Evolutionary conservation across 495 filamentous ascomycete genomes (phyloP).

Genomic region (Viridothelium virens): DNA sequence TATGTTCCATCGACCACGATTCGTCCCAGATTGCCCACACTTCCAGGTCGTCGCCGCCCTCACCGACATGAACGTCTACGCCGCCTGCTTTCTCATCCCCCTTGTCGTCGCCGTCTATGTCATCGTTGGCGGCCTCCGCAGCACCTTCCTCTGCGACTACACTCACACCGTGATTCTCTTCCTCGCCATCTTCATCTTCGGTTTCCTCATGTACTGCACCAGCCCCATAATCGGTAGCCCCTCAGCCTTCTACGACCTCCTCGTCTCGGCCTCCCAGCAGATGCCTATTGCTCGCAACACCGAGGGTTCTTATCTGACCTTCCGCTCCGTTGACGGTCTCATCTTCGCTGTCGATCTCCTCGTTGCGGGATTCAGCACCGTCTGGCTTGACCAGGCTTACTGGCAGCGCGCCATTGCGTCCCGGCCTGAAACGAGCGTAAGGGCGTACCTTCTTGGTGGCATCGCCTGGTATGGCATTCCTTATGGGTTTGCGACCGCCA

Average conservation of each 20-base stretch:
- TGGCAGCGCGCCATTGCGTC: constrained; percentile 47
- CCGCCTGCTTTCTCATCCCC: constrained; percentile 40
- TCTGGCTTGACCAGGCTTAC: constrained; percentile 44
- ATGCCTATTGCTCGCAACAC: constrained; percentile 45
- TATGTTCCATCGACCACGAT: not conserved
- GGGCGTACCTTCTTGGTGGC: constrained; percentile 45
- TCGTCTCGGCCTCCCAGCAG: constrained; percentile 38
- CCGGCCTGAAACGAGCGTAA: constrained; percentile 39
- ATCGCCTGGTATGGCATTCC: constrained; percentile 45
- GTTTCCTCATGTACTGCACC: constrained; percentile 42
- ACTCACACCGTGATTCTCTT: constrained; percentile 41
- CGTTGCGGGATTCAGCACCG: constrained; percentile 41
- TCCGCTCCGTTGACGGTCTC: constrained; percentile 42
- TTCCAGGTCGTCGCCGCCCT: constrained; percentile 35
- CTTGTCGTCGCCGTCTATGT: constrained; percentile 39
- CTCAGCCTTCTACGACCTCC: constrained; percentile 41
- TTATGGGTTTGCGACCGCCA: constrained; percentile 43
- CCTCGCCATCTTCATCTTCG: constrained; percentile 38
- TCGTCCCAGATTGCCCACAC: not conserved
- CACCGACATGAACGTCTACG: constrained; percentile 43
- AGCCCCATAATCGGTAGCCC: constrained; percentile 41
- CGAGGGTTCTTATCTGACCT: constrained; percentile 47
- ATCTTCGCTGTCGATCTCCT: constrained; percentile 40
- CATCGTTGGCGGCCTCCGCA: constrained; percentile 39
- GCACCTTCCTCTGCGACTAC: constrained; percentile 42